Conservation (phyloP, 2,329 filamentous ascomycete genomes). For the Hypoxylon sp. region DNA sequence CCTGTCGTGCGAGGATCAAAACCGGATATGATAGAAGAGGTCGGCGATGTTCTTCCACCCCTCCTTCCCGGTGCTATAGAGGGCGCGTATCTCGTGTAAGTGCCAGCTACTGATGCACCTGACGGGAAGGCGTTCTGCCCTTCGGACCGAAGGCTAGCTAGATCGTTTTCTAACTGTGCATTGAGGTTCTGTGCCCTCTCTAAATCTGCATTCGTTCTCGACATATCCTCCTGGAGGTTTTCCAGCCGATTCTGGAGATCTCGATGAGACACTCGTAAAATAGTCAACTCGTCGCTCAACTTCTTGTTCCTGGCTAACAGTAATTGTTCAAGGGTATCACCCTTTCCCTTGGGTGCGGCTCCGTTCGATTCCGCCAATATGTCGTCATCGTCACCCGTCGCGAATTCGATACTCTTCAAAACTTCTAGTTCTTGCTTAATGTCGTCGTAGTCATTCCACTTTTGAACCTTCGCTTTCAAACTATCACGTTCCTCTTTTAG, state of each 20-base stretch:
- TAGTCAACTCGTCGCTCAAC: slow-evolving; percentile 90
- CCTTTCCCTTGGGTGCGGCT: slow-evolving; percentile 69
- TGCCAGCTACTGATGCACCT: slow-evolving; percentile 92
- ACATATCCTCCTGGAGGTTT: slow-evolving; percentile 85
- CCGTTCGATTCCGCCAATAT: slow-evolving; percentile 66
- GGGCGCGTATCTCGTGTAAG: slow-evolving; percentile 86
- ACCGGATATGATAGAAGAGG: slow-evolving; percentile 98
- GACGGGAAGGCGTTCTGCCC: slow-evolving; percentile 87
- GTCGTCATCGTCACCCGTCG: slow-evolving; percentile 87
- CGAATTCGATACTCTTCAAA: slow-evolving; percentile 97
- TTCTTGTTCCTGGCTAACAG: slow-evolving; percentile 96
- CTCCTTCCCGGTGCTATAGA: slow-evolving; percentile 72
- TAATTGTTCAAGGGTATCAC: slow-evolving; percentile 90
- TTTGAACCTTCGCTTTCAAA: slow-evolving; percentile 85
- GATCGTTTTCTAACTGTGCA: slow-evolving; percentile 90
- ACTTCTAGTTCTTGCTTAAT: slow-evolving; percentile 97
- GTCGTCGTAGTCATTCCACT: slow-evolving; percentile 95
- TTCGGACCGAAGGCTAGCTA: slow-evolving; percentile 89
- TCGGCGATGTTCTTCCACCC: slow-evolving; percentile 83
- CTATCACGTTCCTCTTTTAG: slow-evolving; percentile 85
- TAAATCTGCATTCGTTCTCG: slow-evolving; percentile 85
- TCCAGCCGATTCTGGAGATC: slow-evolving; percentile 87
- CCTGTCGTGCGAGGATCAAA: slow-evolving; percentile 78
- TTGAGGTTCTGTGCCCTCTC: slow-evolving; percentile 88
- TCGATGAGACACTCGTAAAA: slow-evolving; percentile 93